Base-by-base conservation (phyloP, 805 yeast species). In the Yamadazyma laniorum region DNA sequence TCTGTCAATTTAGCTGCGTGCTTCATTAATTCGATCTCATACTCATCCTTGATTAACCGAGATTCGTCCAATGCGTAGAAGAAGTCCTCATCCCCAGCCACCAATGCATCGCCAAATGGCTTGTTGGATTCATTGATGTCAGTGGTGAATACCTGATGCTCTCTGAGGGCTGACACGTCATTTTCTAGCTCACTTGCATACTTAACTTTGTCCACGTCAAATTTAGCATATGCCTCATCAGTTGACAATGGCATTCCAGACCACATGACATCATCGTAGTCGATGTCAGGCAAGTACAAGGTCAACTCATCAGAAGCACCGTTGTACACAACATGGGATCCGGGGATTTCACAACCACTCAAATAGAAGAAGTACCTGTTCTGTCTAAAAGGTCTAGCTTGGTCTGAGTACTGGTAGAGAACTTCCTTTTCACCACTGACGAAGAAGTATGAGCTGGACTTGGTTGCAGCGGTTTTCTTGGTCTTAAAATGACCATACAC, bases 211-310 rank as follows among this genome's bases (percentile, higher is more conserved):
- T 93, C 98, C 21, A 88, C 90, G 52, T 91, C 96, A 50, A 64
- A 91, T 44, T 69, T 72, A 15, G 66, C 56, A 34, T 59, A 37
- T 0, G 96, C 96, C 14, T 82, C 80, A 32, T 82, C 81, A 3
- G 72, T 46, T 27, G 77, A 65, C 36, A 87, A 46, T 4, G 99
- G 99, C 61, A 83, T 55, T 0, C 99, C 99, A 41, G 93, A 82
- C 99, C 99, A 91, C 88, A 93, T 84, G 29, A 91, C 84, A 55
- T 87, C 96, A 30, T 93, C 98, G 29, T 74, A 64, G 54, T 89
- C 96, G 27, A 91, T 71, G 37, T 84, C 76, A 1, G 98, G 97
- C 35, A 93, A 67, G 53, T 84, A 91, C 18, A 91, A 65, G 0
- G 81, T 78, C 44, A 88, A 68, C 37, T 77, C 71, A 30, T 82